Conservation (phyloP, 2,329 filamentous ascomycete genomes). For the Anthostomella pinea region DNA sequence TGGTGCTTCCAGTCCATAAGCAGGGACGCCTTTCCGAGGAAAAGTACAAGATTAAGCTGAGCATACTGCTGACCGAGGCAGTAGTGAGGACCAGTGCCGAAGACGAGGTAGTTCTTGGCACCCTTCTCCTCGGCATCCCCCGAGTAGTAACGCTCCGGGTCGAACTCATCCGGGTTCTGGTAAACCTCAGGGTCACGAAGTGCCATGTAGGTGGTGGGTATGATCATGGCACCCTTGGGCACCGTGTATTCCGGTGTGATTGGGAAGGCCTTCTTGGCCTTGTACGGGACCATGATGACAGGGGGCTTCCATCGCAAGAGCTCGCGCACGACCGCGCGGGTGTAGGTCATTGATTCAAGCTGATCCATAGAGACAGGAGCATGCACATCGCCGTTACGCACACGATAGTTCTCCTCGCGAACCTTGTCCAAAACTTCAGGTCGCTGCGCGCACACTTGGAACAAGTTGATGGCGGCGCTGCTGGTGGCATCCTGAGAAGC, state of each 20-base stretch:
- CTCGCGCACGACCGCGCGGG: conserved; percentile 87
- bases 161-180: conserved; percentile 80
- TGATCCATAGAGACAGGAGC: conserved; percentile 75
- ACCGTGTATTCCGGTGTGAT: conserved; percentile 86
- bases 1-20: conserved; percentile 88
- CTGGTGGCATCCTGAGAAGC: conserved; percentile 96
- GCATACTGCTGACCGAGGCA: conserved; percentile 94
- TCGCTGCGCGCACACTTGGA: conserved; percentile 89
- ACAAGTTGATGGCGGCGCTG: conserved; percentile 90
- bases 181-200: conserved; percentile 93
- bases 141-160: conserved; percentile 87
- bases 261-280: conserved; percentile 93
- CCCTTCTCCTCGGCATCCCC: conserved; percentile 84
- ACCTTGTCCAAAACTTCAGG: conserved; percentile 90
- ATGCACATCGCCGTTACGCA: conserved; percentile 71
- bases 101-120: conserved; percentile 94
- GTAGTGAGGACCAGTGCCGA: conserved; percentile 94
- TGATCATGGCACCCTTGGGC: conserved; percentile 90
- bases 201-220: conserved; percentile 86
- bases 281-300: conserved; percentile 94
- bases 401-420: conserved; percentile 81
- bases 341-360: conserved; percentile 85
- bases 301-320: conserved; percentile 91
- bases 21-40: conserved; percentile 87
- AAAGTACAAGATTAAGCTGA: conserved; percentile 80